Evolutionary conservation across 345 rosid genomes (phyloP).

Genomic region (Populus nigra): DNA sequence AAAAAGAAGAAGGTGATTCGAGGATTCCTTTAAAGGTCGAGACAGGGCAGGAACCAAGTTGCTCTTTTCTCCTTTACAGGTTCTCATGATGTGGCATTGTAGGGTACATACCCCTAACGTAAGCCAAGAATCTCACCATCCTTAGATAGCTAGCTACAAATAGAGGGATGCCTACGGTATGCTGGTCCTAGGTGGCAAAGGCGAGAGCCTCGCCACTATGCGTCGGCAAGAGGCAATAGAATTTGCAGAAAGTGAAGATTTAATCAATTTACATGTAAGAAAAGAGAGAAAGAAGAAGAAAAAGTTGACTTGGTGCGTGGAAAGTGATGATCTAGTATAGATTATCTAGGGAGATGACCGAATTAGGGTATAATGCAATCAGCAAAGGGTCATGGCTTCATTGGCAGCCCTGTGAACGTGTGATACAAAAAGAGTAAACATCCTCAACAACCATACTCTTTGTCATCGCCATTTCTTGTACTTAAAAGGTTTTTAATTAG

Average conservation of each 20-base stretch:
- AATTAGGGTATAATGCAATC: not conserved
- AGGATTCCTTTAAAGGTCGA: conserved; percentile 28
- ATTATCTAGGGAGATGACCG: not conserved
- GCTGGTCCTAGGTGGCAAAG: not conserved
- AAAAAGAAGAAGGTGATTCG: not conserved
- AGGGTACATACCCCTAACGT: not conserved
- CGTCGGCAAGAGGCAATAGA: not conserved
- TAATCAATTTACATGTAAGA: not conserved
- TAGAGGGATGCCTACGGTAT: not conserved
- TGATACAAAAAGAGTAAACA: no score
- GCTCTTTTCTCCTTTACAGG: conserved; percentile 26
- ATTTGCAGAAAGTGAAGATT: not conserved
- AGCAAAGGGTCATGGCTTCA: not conserved
- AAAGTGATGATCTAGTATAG: not conserved
- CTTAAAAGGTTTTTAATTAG: not conserved
- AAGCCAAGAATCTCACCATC: conserved; percentile 7
- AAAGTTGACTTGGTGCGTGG: not conserved
- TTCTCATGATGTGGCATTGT: conserved; percentile 13
- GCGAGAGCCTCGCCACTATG: not conserved
- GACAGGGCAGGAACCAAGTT: conserved; percentile 8
- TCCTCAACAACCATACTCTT: not conserved
- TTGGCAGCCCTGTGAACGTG: not conserved
- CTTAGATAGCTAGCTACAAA: not conserved
- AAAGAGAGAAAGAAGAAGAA: not conserved
- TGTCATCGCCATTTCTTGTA: not conserved